Evolutionary conservation across 345 rosid genomes (phyloP), one percentile per base, ranked within the genome.

Genomic region (Dimocarpus longan): DNA sequence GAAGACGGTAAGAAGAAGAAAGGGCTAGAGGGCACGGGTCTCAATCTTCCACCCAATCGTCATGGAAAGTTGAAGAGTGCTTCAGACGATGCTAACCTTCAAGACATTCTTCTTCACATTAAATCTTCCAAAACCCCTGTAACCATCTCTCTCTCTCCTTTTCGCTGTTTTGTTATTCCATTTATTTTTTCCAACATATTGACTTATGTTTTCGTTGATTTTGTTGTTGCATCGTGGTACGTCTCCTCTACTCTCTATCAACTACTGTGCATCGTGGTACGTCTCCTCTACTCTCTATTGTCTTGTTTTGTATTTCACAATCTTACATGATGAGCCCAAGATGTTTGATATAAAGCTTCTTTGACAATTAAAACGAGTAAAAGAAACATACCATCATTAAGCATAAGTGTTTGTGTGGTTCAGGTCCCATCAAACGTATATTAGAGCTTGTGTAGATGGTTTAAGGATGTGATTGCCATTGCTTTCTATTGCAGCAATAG

Each of bases 181-280:
- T n/a, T n/a, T n/a, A n/a, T n/a, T n/a, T n/a, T 16, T 8, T 11
- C 37, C 70, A 6, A 28, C 24, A 10, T 21, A 10, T 54, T 39
- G 63, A 44, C 9, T 62, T 68, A 8, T 21, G 7, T 8, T 43
- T 81, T 9, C 64, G 44, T 40, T 7, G 12, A 73, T 75, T 16
- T 54, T 28, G 40, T 1, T 13, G 15, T 79, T 72, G 82, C 89
- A 88, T n/a, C n/a, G n/a, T n/a, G n/a, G n/a, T n/a, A n/a, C n/a
- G n/a, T n/a, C n/a, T n/a, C n/a, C n/a, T n/a, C n/a, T n/a, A 93
- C 85, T 88, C 5, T 87, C 86, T 57, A 80, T 91, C 82, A 91
- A 87, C 76, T 90, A 88, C 32, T 92, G 93, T 22, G 92, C 93
- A 9, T 88, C 92, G 10, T 88, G 93, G 92, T 91, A 87, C 24